phyloP scores from a whole-genome alignment of 139 green algal genomes.

The Edaphochlamys debaryana region DNA sequence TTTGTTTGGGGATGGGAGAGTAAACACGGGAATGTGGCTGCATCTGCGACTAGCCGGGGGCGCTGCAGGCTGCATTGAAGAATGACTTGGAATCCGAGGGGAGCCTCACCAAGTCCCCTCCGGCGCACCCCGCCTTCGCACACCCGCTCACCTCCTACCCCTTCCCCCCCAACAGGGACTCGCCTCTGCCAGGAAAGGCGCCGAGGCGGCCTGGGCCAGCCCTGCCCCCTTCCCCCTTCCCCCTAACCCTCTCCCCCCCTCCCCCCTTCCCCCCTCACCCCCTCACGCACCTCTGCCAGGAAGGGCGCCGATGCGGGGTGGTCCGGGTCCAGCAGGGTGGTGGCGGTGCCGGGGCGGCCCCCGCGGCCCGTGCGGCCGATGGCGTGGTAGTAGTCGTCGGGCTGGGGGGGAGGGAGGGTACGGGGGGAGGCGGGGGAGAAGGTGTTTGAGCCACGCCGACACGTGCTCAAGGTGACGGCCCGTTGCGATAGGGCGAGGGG shows the following conservation, averaged over 20 bases:
- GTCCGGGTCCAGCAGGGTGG: constrained; percentile 75
- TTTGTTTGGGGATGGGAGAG: too few species aligned
- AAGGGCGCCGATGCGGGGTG: constrained; percentile 63
- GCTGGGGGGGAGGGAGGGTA: not conserved
- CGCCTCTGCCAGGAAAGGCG: too few species aligned
- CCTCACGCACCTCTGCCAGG: constrained; percentile 56
- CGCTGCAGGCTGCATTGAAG: too few species aligned
- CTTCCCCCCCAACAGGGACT: too few species aligned
- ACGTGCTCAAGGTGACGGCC: too few species aligned
- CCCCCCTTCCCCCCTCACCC: not conserved
- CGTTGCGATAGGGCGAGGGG: too few species aligned
- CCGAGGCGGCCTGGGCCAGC: not conserved
- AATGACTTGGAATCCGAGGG: too few species aligned
- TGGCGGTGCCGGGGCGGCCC: constrained; percentile 70
- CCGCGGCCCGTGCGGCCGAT: constrained; percentile 82
- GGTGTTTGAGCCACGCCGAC: too few species aligned
- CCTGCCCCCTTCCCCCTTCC: not conserved
- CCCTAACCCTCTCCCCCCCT: not conserved
- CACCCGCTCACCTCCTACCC: too few species aligned
- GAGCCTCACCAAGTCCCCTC: too few species aligned
- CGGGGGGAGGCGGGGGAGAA: not conserved
- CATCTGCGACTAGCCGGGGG: too few species aligned
- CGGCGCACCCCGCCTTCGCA: not conserved
- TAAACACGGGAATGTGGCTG: too few species aligned
- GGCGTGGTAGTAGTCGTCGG: constrained; percentile 47